These are phyloP conservation scores for Globisporangium sylvaticum DNA, from an alignment of 352 stramenopile genomes.

Conservation along the genomic window DNA sequence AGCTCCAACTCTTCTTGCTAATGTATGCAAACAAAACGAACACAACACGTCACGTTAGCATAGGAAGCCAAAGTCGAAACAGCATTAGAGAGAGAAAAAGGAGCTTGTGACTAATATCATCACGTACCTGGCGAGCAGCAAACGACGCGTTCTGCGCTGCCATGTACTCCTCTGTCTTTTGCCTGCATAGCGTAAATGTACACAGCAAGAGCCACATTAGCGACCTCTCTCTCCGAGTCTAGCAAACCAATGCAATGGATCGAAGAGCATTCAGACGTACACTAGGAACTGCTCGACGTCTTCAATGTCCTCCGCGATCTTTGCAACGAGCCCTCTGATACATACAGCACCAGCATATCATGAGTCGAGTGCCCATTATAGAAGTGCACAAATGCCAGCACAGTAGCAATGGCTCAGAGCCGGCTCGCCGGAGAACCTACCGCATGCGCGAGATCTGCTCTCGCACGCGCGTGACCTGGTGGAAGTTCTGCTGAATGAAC, in stretches of 20 bases:
- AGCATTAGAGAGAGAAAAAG: background rate
- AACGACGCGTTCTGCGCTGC: slow-evolving; percentile 72
- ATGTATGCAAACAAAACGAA: background rate
- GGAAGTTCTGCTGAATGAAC: slow-evolving; percentile 62
- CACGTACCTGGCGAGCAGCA: slow-evolving; percentile 44
- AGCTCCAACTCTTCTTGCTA: slow-evolving; percentile 74
- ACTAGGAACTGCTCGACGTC: slow-evolving; percentile 70
- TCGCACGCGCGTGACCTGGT: slow-evolving; percentile 49
- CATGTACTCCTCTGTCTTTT: slow-evolving; percentile 69
- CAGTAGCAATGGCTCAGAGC: background rate
- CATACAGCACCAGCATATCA: background rate
- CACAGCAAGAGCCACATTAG: too few relatives aligned
- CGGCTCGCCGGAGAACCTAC: slow-evolving; percentile 14
- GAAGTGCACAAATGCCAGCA: background rate
- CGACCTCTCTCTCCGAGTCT: too few relatives aligned
- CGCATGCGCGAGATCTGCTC: slow-evolving; percentile 49
- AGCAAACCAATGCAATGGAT: background rate
- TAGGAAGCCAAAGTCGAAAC: background rate
- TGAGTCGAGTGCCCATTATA: background rate
- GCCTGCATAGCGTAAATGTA: slow-evolving; percentile 10
- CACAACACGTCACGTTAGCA: background rate
- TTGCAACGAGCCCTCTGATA: slow-evolving; percentile 38
- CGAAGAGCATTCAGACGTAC: slow-evolving; percentile 10
- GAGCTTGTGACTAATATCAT: background rate
- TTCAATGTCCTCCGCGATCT: slow-evolving; percentile 55